Evolutionary conservation across 2,329 filamentous ascomycete genomes (phyloP).

Genomic region (Tolypocladium paradoxum): DNA sequence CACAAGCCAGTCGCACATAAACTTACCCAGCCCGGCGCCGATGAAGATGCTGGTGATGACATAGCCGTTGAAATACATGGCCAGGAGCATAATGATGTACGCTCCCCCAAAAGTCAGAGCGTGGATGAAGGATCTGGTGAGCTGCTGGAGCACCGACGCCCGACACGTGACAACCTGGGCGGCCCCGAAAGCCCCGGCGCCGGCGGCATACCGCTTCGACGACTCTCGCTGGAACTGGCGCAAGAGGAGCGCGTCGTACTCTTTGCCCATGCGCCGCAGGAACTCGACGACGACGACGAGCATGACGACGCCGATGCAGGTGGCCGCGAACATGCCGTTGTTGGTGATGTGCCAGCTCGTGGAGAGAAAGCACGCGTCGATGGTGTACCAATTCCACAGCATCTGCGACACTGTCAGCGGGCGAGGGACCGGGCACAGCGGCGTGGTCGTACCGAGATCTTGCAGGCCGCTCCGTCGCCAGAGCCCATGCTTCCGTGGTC

Average conservation of each 20-base stretch:
- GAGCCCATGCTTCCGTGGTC: slow-evolving; percentile 11
- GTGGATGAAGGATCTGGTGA: slow-evolving; percentile 54
- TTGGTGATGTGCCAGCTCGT: slow-evolving; percentile 61
- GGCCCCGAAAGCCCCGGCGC: slow-evolving; percentile 7
- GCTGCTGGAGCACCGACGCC: slow-evolving; percentile 54
- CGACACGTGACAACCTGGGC: slow-evolving; percentile 26
- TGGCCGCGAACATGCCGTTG: slow-evolving; percentile 62
- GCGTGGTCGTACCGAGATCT: slow-evolving; percentile 17
- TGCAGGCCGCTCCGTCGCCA: slow-evolving; percentile 15
- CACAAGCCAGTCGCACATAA: slow-evolving; percentile 42
- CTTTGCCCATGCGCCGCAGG: slow-evolving; percentile 57
- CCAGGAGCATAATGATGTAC: slow-evolving; percentile 64
- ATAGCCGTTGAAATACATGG: slow-evolving; percentile 57
- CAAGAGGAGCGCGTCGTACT: slow-evolving; percentile 59
- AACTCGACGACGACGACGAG: slow-evolving; percentile 63
- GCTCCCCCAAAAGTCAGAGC: slow-evolving; percentile 61
- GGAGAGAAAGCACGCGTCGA: slow-evolving; percentile 63
- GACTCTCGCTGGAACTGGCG: slow-evolving; percentile 31
- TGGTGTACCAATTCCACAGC: slow-evolving; percentile 69
- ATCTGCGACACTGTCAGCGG: slow-evolving; percentile 36
- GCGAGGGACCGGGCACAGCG: neutral
- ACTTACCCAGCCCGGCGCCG: slow-evolving; percentile 40
- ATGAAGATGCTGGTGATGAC: slow-evolving; percentile 69
- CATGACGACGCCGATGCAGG: slow-evolving; percentile 64
- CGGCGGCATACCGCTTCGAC: slow-evolving; percentile 11